These are phyloP conservation scores for Trametes villosa DNA, from an alignment of 768 basidiomycete species.

Conservation along the genomic window DNA sequence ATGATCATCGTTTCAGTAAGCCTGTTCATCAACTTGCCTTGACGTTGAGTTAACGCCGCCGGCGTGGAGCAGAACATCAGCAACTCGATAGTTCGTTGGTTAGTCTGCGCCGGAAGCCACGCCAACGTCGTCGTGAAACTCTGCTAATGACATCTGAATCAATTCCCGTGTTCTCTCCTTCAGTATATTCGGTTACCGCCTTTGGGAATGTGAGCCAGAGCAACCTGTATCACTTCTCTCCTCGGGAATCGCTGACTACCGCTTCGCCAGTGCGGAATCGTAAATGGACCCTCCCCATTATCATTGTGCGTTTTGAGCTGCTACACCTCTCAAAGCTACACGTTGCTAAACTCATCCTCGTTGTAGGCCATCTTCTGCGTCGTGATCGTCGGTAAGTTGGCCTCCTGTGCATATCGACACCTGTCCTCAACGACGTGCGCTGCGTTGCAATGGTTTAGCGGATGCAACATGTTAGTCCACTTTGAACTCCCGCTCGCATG, in stretches of 20 bases:
- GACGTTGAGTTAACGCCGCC: not conserved
- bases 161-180: not conserved
- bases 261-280: slow-evolving; percentile 6
- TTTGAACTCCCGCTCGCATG: too few relatives aligned
- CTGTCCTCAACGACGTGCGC: not conserved
- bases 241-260: not conserved
- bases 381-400: not conserved
- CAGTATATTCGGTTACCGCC: slow-evolving; percentile 18
- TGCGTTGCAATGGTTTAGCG: not conserved
- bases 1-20: slow-evolving; percentile 10
- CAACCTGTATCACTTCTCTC: not conserved
- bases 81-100: slow-evolving; percentile 25
- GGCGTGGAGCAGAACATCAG: slow-evolving; percentile 18
- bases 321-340: not conserved
- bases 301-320: not conserved
- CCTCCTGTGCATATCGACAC: not conserved
- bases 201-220: slow-evolving; percentile 23
- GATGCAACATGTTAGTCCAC: not conserved
- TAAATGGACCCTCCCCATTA: not conserved
- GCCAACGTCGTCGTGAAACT: not conserved
- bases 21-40: not conserved
- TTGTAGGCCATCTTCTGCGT: not conserved
- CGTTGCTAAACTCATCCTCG: not conserved
- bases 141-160: not conserved
- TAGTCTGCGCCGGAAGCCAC: not conserved